These are phyloP conservation scores for Entamoeba histolytica DNA, from an alignment of 208 protist species.

Conservation along the genomic window DNA sequence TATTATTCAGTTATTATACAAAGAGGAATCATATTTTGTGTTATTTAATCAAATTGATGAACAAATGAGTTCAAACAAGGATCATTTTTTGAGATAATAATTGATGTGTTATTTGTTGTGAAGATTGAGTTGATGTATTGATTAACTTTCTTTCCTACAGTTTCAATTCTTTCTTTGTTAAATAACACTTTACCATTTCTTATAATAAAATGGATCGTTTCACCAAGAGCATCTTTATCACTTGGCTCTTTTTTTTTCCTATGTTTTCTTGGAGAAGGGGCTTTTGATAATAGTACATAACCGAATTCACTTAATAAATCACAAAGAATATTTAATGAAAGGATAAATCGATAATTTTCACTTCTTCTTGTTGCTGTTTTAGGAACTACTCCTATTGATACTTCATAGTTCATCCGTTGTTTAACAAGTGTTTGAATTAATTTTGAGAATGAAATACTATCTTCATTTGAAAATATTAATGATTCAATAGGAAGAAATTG, in stretches of 20 bases:
- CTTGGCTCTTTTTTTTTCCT: neutral
- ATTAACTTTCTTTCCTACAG: neutral
- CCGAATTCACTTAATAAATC: neutral
- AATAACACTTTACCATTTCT: neutral
- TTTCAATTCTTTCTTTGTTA: neutral
- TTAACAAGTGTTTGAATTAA: neutral
- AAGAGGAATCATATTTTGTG: too few species aligned
- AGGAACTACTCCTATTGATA: neutral
- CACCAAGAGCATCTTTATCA: neutral
- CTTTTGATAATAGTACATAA: neutral
- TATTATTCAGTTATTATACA: too few species aligned
- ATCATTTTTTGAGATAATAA: too few species aligned
- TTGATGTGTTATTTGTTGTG: too few species aligned
- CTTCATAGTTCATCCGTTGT: neutral
- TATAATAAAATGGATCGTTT: neutral
- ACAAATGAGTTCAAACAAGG: too few species aligned
- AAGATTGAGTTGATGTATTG: neutral
- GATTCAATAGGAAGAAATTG: neutral
- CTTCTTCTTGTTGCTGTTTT: neutral
- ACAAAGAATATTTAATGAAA: neutral
- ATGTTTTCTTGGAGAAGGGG: neutral
- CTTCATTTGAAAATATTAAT: neutral
- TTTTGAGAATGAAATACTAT: neutral
- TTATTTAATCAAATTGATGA: too few species aligned
- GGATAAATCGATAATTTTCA: neutral